A percentile compares a stretch with the other conserved stretches of the same genome.
Conservation (phyloP, 306 rosid species). For the Delonix regia region DNA sequence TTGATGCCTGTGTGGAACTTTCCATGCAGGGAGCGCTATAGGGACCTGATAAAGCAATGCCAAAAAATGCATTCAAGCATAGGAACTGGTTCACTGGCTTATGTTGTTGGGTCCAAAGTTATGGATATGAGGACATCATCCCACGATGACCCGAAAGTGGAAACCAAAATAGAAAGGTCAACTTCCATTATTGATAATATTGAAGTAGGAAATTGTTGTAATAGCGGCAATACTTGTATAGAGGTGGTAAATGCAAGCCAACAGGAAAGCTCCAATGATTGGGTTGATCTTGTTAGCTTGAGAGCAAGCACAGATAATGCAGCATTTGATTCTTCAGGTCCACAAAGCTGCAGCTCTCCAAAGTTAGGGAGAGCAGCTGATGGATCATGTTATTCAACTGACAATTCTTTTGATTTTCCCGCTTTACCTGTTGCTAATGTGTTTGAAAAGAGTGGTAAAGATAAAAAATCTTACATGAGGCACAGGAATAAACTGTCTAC, state of each 20-base stretch:
- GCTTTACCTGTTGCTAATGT: constrained; percentile 61
- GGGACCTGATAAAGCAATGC: constrained; percentile 78
- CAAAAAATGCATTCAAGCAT: constrained; percentile 85
- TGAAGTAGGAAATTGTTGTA: constrained; percentile 51
- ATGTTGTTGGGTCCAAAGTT: constrained; percentile 86
- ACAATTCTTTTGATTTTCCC: constrained; percentile 67
- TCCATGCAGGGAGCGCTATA: constrained; percentile 75
- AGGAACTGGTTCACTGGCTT: constrained; percentile 94
- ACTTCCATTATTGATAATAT: constrained; percentile 50
- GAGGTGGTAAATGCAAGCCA: constrained; percentile 49
- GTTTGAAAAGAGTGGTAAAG: constrained; percentile 57
- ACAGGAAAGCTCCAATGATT: constrained; percentile 57
- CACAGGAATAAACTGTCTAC: constrained; percentile 44
- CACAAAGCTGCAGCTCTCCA: constrained; percentile 53
- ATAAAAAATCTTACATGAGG: constrained; percentile 42
- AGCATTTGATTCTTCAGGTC: constrained; percentile 52
- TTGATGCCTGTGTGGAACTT: constrained; percentile 34
- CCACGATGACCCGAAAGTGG: constrained; percentile 48
- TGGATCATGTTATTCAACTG: constrained; percentile 49
- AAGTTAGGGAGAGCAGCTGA: constrained; percentile 56
- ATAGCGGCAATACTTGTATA: constrained; percentile 57
- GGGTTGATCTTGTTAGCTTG: constrained; percentile 55
- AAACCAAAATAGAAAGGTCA: constrained; percentile 55
- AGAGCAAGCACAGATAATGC: constrained; percentile 66
- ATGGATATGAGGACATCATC: constrained; percentile 88